These are phyloP conservation scores for Adansonia madagascariensis DNA, from an alignment of 441 rosid genomes.

Conservation along the genomic window DNA sequence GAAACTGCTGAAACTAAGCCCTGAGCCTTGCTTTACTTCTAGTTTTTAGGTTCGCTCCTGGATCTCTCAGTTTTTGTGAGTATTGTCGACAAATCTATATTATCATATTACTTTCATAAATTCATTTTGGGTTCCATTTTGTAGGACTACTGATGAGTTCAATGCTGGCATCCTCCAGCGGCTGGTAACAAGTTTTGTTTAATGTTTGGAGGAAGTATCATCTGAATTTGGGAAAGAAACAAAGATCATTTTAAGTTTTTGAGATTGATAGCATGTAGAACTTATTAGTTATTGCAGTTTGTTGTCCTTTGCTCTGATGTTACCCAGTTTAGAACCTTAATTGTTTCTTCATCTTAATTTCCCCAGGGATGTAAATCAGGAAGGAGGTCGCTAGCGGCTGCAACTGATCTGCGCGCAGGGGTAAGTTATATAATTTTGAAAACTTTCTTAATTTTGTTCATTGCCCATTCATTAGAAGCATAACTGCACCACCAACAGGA, in stretches of 20 bases:
- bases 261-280: neutral
- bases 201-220: slow-evolving; percentile 41
- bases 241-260: slow-evolving; percentile 23
- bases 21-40: neutral
- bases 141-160: slow-evolving; percentile 44
- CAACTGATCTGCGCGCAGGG: slow-evolving; percentile 41
- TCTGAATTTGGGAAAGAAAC: slow-evolving; percentile 33
- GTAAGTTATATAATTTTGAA: slow-evolving; percentile 29
- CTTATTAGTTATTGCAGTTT: neutral
- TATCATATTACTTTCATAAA: neutral
- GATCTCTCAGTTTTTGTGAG: neutral
- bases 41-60: neutral
- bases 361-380: slow-evolving; percentile 45
- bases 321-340: neutral
- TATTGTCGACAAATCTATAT: neutral
- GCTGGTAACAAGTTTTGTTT: slow-evolving; percentile 41
- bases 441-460: neutral
- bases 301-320: neutral
- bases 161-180: slow-evolving; percentile 39
- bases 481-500: neutral
- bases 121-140: slow-evolving; percentile 1
- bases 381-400: slow-evolving; percentile 43
- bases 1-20: neutral
- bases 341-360: slow-evolving; percentile 3
- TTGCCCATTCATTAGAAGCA: neutral